A percentile compares a stretch with the other conserved stretches of the same genome.
Evolutionary conservation across 2,329 filamentous ascomycete species (phyloP).

Genomic region (Curvularia eragrostidis): DNA sequence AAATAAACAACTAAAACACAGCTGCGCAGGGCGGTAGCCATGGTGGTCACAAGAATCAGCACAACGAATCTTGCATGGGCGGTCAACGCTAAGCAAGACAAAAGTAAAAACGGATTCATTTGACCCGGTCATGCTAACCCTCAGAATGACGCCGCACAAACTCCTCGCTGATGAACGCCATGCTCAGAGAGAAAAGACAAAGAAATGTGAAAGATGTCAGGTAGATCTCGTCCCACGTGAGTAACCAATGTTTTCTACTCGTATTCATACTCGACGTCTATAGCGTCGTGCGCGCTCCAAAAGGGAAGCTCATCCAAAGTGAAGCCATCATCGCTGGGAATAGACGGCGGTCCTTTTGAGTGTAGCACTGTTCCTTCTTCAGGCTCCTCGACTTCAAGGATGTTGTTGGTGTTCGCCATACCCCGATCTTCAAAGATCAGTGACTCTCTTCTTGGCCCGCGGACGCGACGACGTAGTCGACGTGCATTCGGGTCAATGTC

Average conservation of each 20-base stretch:
- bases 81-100: slow-evolving; percentile 7
- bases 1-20: slow-evolving; percentile 1
- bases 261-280: slow-evolving; percentile 37
- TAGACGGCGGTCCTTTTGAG: slow-evolving; percentile 45
- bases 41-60: slow-evolving; percentile 31
- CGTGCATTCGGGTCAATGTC: slow-evolving; percentile 50
- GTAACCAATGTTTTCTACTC: slow-evolving; percentile 20
- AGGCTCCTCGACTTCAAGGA: slow-evolving; percentile 49
- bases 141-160: slow-evolving; percentile 6
- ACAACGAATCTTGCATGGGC: background rate
- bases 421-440: slow-evolving; percentile 51
- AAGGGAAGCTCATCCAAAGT: slow-evolving; percentile 50
- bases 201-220: background rate
- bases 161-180: slow-evolving; percentile 12
- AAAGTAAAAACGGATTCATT: slow-evolving; percentile 13
- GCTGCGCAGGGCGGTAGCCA: background rate
- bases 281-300: slow-evolving; percentile 40
- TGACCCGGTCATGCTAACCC: slow-evolving; percentile 5
- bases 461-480: slow-evolving; percentile 52
- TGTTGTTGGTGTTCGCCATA: slow-evolving; percentile 45
- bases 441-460: slow-evolving; percentile 45
- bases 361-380: slow-evolving; percentile 41
- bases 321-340: slow-evolving; percentile 49
- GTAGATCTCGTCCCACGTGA: background rate
- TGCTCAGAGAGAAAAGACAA: background rate